A percentile compares a stretch with the other conserved stretches of the same genome.
phyloP scores from a whole-genome alignment of 169 alveolate genomes.

The Cardiosporidium cionae region DNA sequence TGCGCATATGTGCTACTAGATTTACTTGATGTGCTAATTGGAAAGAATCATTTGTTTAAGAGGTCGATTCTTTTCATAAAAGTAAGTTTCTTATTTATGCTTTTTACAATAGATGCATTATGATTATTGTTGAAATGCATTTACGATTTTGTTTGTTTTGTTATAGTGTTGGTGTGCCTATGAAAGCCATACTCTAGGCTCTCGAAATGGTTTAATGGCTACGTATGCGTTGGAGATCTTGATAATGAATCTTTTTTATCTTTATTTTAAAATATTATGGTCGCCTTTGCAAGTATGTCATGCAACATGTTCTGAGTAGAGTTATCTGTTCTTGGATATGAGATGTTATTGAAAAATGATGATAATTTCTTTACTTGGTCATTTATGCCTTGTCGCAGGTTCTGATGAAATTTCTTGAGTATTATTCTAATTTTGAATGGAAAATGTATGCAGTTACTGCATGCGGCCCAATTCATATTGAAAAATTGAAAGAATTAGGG shows the following conservation, averaged over 20 bases:
- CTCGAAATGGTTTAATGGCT: slow-evolving; percentile 36
- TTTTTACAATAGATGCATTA: neutral
- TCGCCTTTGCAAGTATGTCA: slow-evolving; percentile 3
- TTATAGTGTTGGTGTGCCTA: slow-evolving; percentile 38
- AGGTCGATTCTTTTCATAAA: slow-evolving; percentile 32
- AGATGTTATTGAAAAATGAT: neutral
- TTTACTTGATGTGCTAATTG: slow-evolving; percentile 28
- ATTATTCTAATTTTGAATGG: slow-evolving; percentile 31
- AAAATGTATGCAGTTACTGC: slow-evolving; percentile 29
- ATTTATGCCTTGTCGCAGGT: slow-evolving; percentile 5
- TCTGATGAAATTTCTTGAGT: slow-evolving; percentile 21
- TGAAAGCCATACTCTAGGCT: slow-evolving; percentile 36
- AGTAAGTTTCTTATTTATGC: slow-evolving; percentile 11
- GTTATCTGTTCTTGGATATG: neutral
- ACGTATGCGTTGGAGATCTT: slow-evolving; percentile 33
- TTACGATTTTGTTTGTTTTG: neutral
- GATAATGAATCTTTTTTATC: slow-evolving; percentile 23
- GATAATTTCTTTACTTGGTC: neutral
- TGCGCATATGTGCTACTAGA: slow-evolving; percentile 33
- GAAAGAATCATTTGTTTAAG: slow-evolving; percentile 32
- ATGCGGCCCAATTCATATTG: slow-evolving; percentile 32
- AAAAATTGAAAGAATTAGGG: neutral
- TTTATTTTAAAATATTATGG: neutral
- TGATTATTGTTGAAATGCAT: too few relatives aligned
- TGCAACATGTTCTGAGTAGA: neutral